These are phyloP conservation scores for Kwoniella pini DNA, from an alignment of 768 basidiomycete species.

Conservation along the genomic window DNA sequence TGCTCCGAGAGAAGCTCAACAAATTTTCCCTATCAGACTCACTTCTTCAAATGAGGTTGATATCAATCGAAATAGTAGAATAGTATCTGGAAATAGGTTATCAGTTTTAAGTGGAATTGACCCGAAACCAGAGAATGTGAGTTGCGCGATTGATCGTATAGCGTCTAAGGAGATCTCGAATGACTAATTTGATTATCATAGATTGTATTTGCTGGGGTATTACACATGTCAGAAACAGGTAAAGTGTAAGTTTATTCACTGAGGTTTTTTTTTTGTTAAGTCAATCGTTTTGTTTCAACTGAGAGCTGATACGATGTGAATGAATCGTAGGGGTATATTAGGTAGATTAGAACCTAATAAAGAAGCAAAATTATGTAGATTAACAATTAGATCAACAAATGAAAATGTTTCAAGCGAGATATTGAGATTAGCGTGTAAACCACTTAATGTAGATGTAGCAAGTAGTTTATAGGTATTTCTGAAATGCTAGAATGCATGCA, in stretches of 20 bases:
- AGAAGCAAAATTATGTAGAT: conserved; percentile 92
- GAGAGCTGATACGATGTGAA: too few relatives aligned
- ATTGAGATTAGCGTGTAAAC: conserved; percentile 51
- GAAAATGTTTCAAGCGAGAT: conserved; percentile 67
- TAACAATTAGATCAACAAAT: conserved; percentile 93
- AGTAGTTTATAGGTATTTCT: conserved; percentile 24
- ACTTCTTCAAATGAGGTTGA: conserved; percentile 71
- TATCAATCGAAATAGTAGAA: conserved; percentile 68
- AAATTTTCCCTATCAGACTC: conserved; percentile 76
- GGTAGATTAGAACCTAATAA: conserved; percentile 90
- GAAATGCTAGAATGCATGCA: too few relatives aligned
- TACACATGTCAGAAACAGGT: conserved; percentile 86
- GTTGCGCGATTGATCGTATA: conserved; percentile 12
- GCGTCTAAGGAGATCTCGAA: too few relatives aligned
- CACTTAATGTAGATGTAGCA: conserved; percentile 49
- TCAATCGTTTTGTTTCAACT: too few relatives aligned
- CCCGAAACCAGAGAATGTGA: conserved; percentile 81
- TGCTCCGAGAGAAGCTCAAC: conserved; percentile 85
- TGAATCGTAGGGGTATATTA: conserved; percentile 71
- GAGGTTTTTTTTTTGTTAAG: too few relatives aligned
- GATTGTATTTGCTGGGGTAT: conserved; percentile 88
- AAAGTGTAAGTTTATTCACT: conserved; percentile 63
- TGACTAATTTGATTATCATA: conserved; percentile 11
- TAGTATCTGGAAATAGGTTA: conserved; percentile 75
- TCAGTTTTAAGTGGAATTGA: conserved; percentile 81